phyloP scores from a whole-genome alignment of 2,329 filamentous ascomycete genomes.

The Pyrenophora teres region DNA sequence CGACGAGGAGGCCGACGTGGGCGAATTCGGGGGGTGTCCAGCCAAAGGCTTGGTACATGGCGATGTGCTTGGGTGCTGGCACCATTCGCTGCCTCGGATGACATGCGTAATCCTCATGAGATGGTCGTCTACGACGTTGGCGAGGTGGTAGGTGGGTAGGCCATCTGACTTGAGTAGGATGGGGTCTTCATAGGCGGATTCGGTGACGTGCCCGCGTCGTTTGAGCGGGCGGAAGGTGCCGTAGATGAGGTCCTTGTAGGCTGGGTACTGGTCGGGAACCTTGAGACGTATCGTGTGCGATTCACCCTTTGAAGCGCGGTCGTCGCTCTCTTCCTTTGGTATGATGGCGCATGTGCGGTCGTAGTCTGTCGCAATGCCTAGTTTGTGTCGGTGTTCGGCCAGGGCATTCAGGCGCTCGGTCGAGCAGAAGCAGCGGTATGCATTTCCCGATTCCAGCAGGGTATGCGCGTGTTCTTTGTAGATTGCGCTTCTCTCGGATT shows the following conservation, averaged over 20 bases:
- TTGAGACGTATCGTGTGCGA: constrained; percentile 78
- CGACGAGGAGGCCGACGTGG: constrained; percentile 56
- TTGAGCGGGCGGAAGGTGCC: constrained; percentile 54
- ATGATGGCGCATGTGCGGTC: constrained; percentile 76
- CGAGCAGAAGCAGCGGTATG: constrained; percentile 93
- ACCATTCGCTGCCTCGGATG: constrained; percentile 94
- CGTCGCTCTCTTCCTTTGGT: constrained; percentile 68
- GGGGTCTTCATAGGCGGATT: constrained; percentile 72
- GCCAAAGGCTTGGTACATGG: constrained; percentile 56
- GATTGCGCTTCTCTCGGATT: constrained; percentile 75
- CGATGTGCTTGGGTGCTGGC: constrained; percentile 76
- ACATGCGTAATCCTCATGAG: constrained; percentile 96
- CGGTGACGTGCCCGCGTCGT: constrained; percentile 46
- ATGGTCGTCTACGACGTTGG: constrained; percentile 96
- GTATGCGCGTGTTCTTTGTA: constrained; percentile 73
- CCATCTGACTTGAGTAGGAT: constrained; percentile 91
- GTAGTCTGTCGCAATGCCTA: constrained; percentile 65
- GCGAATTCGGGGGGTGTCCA: constrained; percentile 56
- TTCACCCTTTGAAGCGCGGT: constrained; percentile 71
- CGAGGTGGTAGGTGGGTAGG: constrained; percentile 93
- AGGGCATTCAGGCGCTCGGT: constrained; percentile 70
- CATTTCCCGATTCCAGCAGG: constrained; percentile 72
- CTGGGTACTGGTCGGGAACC: constrained; percentile 63
- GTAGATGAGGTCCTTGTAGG: constrained; percentile 80
- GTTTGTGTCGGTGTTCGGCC: constrained; percentile 65